Conservation (phyloP, 2,329 filamentous ascomycete species). For the Fusarium tanahbumbuense region DNA sequence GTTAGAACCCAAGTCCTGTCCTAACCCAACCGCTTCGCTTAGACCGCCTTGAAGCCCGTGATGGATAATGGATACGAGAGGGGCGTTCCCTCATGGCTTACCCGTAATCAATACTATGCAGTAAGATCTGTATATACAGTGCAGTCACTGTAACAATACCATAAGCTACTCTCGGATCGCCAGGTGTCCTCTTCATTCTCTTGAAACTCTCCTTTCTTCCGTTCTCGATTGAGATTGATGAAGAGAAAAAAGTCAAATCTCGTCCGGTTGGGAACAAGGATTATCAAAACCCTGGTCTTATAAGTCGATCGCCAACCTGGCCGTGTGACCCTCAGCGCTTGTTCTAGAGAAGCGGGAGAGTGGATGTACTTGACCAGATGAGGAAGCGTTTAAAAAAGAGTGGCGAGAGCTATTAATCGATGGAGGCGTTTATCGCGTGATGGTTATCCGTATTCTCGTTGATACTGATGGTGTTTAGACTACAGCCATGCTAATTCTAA, state of each 20-base stretch:
- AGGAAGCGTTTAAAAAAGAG: conserved; percentile 33
- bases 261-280: conserved; percentile 22
- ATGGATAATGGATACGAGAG: conserved; percentile 38
- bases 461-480: background rate
- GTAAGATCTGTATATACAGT: conserved; percentile 7
- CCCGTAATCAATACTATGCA: conserved; percentile 42
- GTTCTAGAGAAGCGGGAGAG: conserved; percentile 39
- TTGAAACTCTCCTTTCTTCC: background rate
- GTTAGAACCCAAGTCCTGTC: background rate
- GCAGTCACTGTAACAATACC: conserved; percentile 16
- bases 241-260: background rate
- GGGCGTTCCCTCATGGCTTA: conserved; percentile 26
- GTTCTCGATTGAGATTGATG: conserved; percentile 4
- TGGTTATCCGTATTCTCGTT: conserved; percentile 1
- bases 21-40: conserved; percentile 39
- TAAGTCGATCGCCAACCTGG: conserved; percentile 30
- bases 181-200: conserved; percentile 30
- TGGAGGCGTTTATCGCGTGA: conserved; percentile 26
- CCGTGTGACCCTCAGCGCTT: conserved; percentile 41
- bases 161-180: conserved; percentile 5
- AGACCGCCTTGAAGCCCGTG: conserved; percentile 45
- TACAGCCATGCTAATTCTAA: background rate
- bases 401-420: conserved; percentile 22
- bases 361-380: conserved; percentile 38
- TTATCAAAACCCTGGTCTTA: conserved; percentile 33